Evolutionary conservation across 495 filamentous ascomycete species (phyloP), one percentile per base, ranked within the genome.

Genomic region (Aspergillus sclerotiicarbonarius): DNA sequence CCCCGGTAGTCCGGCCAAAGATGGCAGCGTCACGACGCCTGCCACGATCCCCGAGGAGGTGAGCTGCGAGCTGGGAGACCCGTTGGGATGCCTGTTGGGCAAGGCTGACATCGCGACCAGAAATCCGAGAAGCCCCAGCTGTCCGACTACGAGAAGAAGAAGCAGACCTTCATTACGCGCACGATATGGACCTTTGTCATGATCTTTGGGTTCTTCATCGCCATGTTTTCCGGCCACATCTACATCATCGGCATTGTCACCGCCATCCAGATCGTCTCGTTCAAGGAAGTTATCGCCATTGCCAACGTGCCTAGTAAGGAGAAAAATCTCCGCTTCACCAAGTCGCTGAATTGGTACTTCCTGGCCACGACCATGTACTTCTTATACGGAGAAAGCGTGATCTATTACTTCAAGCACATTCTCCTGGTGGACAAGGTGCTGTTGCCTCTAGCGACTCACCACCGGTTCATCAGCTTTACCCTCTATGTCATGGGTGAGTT

Each of bases 381-480:
- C 63, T 77, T 99, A 31, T 98, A 99, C 65, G 95, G 95, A 58
- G 95, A 99, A 76, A 96, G 91, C 62, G 93, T 99, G 61, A 94
- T 99, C 58, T 99, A 98, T 76, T 99, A 99, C 73, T 98, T 99
- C 76, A 98, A 98, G 79, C 95, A 98, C 64, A 90, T 99, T 54
- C 83, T 99, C 31, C 72, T 98, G 57, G 90, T 99, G n/a, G 93
- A 97, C 73, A 88, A 87, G 68, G 89, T 98, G 32, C 76, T 99
- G 48, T 79, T 95, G 49, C 93, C 93, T 3, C 87, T 99, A 61
- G 92, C 95, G 29, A 97, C 93, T 7, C 95, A 99, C 73, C 95
- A 99, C 71, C 87, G 95, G 33, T 99, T 99, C 77, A 96, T 99
- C 68, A 96, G 91, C 78, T 99, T 99, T 69, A 87, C 91, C 67